Conservation (phyloP, 2,329 filamentous ascomycete species). For the Paracamarosporium sp. region DNA sequence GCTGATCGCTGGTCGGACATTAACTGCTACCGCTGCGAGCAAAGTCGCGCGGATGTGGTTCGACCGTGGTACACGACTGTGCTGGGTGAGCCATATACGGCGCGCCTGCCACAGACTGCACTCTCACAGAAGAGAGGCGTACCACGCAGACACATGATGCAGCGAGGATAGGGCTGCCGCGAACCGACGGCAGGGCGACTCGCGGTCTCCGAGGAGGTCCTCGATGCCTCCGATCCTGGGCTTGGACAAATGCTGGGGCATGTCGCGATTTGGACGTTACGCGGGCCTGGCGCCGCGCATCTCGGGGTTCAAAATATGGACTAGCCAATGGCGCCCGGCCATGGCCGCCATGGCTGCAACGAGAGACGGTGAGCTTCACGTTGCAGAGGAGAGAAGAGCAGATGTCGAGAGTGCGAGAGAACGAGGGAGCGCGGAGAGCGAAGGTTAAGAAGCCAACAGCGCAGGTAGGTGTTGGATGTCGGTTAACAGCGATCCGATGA, state of each 20-base stretch:
- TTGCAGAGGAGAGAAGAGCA: background rate
- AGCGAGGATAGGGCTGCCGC: background rate
- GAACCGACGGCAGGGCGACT: background rate
- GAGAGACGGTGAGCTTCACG: background rate
- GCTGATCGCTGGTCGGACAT: constrained; percentile 4
- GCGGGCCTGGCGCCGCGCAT: constrained; percentile 5
- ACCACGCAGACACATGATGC: background rate
- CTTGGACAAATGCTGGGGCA: background rate
- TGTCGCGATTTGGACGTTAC: constrained; percentile 4
- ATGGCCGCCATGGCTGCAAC: background rate
- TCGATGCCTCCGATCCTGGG: constrained; percentile 2
- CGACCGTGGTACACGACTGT: constrained; percentile 2
- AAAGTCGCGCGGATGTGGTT: constrained; percentile 1
- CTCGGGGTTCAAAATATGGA: constrained; percentile 1
- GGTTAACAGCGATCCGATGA: background rate
- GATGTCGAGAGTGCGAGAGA: background rate
- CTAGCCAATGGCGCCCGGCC: background rate
- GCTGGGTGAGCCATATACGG: background rate
- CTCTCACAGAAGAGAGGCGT: background rate
- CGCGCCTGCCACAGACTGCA: background rate
- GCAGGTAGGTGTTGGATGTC: constrained; percentile 4
- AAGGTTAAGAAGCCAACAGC: background rate
- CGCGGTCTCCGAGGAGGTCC: background rate
- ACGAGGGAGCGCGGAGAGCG: constrained; percentile 3
- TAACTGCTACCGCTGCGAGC: constrained; percentile 1